Conservation (phyloP, 345 rosid species). For the Litchi chinensis region DNA sequence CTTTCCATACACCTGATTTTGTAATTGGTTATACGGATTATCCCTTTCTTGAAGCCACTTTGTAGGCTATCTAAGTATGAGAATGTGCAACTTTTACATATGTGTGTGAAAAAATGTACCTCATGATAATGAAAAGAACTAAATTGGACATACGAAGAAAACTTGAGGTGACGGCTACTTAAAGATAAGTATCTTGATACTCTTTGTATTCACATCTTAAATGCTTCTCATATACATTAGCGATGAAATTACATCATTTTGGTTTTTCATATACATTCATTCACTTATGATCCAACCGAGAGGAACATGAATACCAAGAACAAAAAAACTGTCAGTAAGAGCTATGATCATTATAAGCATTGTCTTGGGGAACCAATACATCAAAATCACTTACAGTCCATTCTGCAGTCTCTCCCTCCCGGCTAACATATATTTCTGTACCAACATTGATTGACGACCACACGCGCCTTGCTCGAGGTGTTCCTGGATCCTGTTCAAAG, state of each 20-base stretch:
- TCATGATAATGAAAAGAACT: too few species aligned
- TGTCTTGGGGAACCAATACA: constrained; percentile 40
- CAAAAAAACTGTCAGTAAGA: background rate
- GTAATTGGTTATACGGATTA: constrained; percentile 72
- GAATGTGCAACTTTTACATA: background rate
- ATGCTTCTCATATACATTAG: background rate
- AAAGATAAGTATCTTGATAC: background rate
- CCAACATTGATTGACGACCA: constrained; percentile 55
- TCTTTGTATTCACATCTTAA: background rate
- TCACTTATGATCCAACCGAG: background rate
- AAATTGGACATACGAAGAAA: background rate
- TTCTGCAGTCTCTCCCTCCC: constrained; percentile 41
- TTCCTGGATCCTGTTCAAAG: constrained; percentile 48
- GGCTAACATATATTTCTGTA: constrained; percentile 53
- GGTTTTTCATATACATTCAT: background rate
- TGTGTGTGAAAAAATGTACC: background rate
- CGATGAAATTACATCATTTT: constrained; percentile 1
- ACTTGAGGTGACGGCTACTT: too few species aligned
- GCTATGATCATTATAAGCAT: constrained; percentile 18
- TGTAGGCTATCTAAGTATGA: background rate
- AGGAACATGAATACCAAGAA: background rate
- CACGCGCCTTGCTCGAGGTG: constrained; percentile 42
- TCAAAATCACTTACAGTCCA: constrained; percentile 55
- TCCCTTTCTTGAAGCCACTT: constrained; percentile 50
- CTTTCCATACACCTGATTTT: constrained; percentile 54